phyloP scores from a whole-genome alignment of 2,329 filamentous ascomycete genomes.

The Seiridium cupressi region DNA sequence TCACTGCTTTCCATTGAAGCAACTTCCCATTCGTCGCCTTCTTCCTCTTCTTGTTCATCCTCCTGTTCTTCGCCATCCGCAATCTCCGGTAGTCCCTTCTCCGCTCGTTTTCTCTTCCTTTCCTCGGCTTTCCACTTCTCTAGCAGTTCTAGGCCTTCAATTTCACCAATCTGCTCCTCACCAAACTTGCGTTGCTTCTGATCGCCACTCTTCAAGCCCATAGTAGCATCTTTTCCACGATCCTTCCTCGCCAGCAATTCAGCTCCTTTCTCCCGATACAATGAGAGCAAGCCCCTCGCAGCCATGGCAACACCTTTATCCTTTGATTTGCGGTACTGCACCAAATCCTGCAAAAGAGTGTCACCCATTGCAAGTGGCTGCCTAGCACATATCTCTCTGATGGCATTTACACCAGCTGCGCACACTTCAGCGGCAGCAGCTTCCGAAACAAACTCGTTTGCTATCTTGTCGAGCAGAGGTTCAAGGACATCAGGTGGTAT shows the following conservation, averaged over 20 bases:
- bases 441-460: conserved; percentile 97
- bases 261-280: conserved; percentile 89
- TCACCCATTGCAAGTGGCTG: conserved; percentile 97
- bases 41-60: conserved; percentile 53
- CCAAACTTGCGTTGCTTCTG: conserved; percentile 77
- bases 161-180: conserved; percentile 75
- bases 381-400: conserved; percentile 87
- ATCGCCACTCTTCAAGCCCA: conserved; percentile 75
- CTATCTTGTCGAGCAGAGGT: conserved; percentile 89
- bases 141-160: conserved; percentile 88
- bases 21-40: conserved; percentile 61
- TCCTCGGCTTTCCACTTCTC: conserved; percentile 95
- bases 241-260: conserved; percentile 88
- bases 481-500: conserved; percentile 92
- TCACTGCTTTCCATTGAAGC: conserved; percentile 61
- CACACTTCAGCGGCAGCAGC: conserved; percentile 88
- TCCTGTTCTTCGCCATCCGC: conserved; percentile 60
- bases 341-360: conserved; percentile 90
- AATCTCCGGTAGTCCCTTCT: conserved; percentile 64
- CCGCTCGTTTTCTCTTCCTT: conserved; percentile 68
- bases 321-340: conserved; percentile 95
- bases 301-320: conserved; percentile 99
- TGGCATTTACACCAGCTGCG: conserved; percentile 88
- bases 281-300: conserved; percentile 82
- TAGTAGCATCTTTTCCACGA: conserved; percentile 85